Evolutionary conservation across 2,329 filamentous ascomycete species (phyloP), one percentile per base, ranked within the genome.

Genomic region (Fusarium praegraminearum): DNA sequence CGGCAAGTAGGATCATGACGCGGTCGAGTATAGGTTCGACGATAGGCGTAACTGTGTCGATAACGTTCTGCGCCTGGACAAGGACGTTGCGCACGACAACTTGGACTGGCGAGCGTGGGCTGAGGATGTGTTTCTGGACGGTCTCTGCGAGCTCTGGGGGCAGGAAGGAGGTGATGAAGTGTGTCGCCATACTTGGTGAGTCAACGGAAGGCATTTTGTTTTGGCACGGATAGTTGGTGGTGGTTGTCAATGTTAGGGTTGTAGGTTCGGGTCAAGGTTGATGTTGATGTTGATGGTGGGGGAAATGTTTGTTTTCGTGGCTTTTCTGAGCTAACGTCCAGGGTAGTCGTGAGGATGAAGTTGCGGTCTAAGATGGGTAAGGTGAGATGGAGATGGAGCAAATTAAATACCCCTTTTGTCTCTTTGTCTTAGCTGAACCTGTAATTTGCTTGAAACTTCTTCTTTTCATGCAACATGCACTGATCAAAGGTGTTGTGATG

Each of bases 71-170:
- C n/a, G 74, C 65, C 51, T 80, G 75, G 18, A 69, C 45, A 8
- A 77, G 52, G 40, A 80, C 68, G 16, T 81, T 77, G 22, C 76
- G 78, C 49, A 78, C 78, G 68, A 82, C 59, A 28, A 79, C 67
- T 69, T 84, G 84, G 16, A 86, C 64, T 10, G 84, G 81, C 7
- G 84, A 82, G 50, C 80, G 75, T 18, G 82, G 82, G 75, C 81
- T 78, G 49, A 87, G 78, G 62, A 86, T 71, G 78, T 87, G 80
- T 44, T 81, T 81, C 74, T 84, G 77, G 57, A 86, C 77, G 56
- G 81, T 76, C 54, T 80, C 78, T 66, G 81, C 76, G 52, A 82
- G 76, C 51, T 83, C 79, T n/a, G 84, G 78, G 36, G 83, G 82
- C 51, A 85, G 79, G 59, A 86, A 69, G 35, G 79, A 75, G 44